Evolutionary conservation across 768 basidiomycete species (phyloP), one percentile per base, ranked within the genome.

Genomic region (Collybiopsis luxurians): DNA sequence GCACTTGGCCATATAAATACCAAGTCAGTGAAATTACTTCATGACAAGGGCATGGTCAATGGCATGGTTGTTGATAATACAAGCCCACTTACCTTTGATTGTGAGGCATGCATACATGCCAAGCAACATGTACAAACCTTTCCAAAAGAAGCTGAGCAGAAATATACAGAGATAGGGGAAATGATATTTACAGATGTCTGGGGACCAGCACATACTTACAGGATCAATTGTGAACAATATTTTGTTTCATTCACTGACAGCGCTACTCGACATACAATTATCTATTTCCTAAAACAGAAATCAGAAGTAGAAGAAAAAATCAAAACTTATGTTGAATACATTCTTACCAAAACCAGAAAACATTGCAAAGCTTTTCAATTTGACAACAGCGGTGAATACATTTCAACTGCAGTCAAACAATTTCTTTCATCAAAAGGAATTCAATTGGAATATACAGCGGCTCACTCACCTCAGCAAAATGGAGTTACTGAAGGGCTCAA

Each of bases 301-400:
- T 53, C 60, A 52, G 67, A 46, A 23, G 43, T 26, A 26, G 26
- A 26, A 45, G 10, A 23, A 46, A 46, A 28, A 23, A 4, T 46
- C 27, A 11, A 19, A 45, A 28, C 3, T 46, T 46, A 24, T 21
- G 10, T 11, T 21, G 43, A 26, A 46, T 28, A 6, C 19, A 23
- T 28, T 21, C 43, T 45, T 10, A 46, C 23, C 27, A 10, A 46
- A 28, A 46, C 44, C 11, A 19, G 44, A 13, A 46, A 46, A 28
- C 21, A 21, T 24, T 23, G 21, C 2, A 6, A 19, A 19, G 17
- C 44, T 4, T 11, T 46, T 46, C 44, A 7, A 2, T 6, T 46
- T 19, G 17, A 46, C 7, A 28, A 28, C 4, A 19, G 23, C 5
- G 27, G 27, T 23, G 44, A 46, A 19, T 28, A 24, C 17, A 45